Percentiles rank a stretch among this genome's conserved stretches.
Conservation (phyloP, 176 grass and related monocot genomes). For the Themeda triandra region DNA sequence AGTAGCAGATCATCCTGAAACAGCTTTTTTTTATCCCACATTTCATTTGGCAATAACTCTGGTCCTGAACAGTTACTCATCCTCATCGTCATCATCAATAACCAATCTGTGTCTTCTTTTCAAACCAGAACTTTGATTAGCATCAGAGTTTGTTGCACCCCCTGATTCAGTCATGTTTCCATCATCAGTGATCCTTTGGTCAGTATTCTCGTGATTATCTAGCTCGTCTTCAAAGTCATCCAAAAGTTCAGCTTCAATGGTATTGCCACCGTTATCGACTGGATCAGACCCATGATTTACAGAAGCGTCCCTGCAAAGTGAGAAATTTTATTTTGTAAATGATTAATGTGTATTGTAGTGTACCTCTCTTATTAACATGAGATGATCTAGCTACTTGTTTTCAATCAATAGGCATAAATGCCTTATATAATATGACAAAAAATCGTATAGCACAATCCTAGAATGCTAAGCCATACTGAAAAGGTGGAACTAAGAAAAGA, state of each 20-base stretch:
- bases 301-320: slow-evolving; percentile 37
- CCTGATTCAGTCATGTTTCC: slow-evolving; percentile 40
- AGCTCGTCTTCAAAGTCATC: slow-evolving; percentile 50
- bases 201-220: slow-evolving; percentile 20
- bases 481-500: not conserved
- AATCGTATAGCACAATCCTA: not conserved
- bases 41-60: not conserved
- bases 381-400: not conserved
- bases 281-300: not conserved
- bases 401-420: slow-evolving; percentile 16
- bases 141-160: not conserved
- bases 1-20: not conserved
- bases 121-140: slow-evolving; percentile 25
- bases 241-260: slow-evolving; percentile 35
- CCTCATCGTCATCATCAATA: slow-evolving; percentile 60
- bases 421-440: not conserved
- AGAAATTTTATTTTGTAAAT: not conserved
- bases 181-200: slow-evolving; percentile 1
- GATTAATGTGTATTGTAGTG: not conserved
- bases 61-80: slow-evolving; percentile 26
- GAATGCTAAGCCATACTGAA: not conserved
- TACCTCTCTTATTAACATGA: not conserved
- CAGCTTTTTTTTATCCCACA: not conserved
- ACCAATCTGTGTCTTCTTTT: slow-evolving; percentile 71
- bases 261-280: slow-evolving; percentile 23